Evolutionary conservation across 768 basidiomycete species (phyloP).

Genomic region (Roridomyces roridus): DNA sequence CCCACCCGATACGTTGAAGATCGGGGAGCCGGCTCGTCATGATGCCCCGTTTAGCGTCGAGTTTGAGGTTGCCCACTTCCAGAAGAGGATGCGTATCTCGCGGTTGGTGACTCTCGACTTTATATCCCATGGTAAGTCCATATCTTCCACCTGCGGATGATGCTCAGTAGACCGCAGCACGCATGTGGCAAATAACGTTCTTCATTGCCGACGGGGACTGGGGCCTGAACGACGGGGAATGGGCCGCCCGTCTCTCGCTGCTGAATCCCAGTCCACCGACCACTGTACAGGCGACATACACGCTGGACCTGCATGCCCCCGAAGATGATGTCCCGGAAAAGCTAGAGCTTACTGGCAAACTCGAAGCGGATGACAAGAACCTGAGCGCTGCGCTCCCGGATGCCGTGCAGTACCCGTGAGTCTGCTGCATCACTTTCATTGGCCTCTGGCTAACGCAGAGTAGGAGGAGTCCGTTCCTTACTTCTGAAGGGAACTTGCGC

Average conservation of each 20-base stretch:
- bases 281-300: neutral
- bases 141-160: neutral
- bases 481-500: slow-evolving; percentile 17
- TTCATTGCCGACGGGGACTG: slow-evolving; percentile 15
- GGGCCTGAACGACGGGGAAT: slow-evolving; percentile 8
- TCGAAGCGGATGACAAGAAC: neutral
- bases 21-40: slow-evolving; percentile 37
- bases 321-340: neutral
- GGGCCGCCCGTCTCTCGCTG: slow-evolving; percentile 17
- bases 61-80: slow-evolving; percentile 49
- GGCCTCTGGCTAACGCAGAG: neutral
- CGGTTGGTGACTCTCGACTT: slow-evolving; percentile 49
- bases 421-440: no score
- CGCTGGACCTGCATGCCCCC: neutral
- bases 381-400: slow-evolving; percentile 19
- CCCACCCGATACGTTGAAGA: slow-evolving; percentile 41
- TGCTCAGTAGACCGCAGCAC: slow-evolving; percentile 29
- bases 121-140: slow-evolving; percentile 49
- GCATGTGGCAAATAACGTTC: slow-evolving; percentile 43
- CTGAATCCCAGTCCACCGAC: slow-evolving; percentile 11
- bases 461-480: slow-evolving; percentile 22
- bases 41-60: slow-evolving; percentile 44
- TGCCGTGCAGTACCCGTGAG: slow-evolving; percentile 22
- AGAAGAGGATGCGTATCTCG: slow-evolving; percentile 55
- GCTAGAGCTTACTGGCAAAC: slow-evolving; percentile 13